Percentiles rank a stretch among this genome's conserved stretches.
These are phyloP conservation scores for Moesziomyces parantarcticus DNA, from an alignment of 1,284 basidiomycete species.

Conservation along the genomic window DNA sequence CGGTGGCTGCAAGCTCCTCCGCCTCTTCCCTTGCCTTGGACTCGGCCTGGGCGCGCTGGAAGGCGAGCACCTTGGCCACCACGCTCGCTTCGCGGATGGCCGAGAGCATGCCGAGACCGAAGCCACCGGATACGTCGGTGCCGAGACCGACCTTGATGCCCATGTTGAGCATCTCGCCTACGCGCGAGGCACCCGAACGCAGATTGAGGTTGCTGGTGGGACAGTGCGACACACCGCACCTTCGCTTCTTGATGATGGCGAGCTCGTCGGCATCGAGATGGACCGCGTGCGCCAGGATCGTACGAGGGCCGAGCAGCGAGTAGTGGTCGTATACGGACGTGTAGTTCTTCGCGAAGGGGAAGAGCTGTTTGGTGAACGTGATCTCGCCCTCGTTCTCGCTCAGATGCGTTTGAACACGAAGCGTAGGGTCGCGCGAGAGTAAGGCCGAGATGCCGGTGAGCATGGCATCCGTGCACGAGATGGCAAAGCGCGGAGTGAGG, in stretches of 20 bases:
- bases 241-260: slow-evolving; percentile 75
- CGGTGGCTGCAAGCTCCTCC: slow-evolving; percentile 8
- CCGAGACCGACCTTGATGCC: slow-evolving; percentile 87
- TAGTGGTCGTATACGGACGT: slow-evolving; percentile 80
- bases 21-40: slow-evolving; percentile 39
- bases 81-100: slow-evolving; percentile 83
- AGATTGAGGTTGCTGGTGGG: slow-evolving; percentile 89
- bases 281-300: slow-evolving; percentile 89
- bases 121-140: slow-evolving; percentile 91
- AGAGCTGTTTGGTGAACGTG: slow-evolving; percentile 75
- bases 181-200: slow-evolving; percentile 81
- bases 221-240: slow-evolving; percentile 88
- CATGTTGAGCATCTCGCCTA: slow-evolving; percentile 81
- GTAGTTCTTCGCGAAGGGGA: slow-evolving; percentile 70
- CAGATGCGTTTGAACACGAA: slow-evolving; percentile 92
- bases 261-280: slow-evolving; percentile 81
- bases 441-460: slow-evolving; percentile 76
- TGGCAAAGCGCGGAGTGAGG: slow-evolving; percentile 93
- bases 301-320: slow-evolving; percentile 80
- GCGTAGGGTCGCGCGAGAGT: slow-evolving; percentile 67
- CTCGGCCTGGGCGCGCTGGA: slow-evolving; percentile 51
- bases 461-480: slow-evolving; percentile 84
- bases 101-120: slow-evolving; percentile 83
- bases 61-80: slow-evolving; percentile 78
- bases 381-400: slow-evolving; percentile 86